Evolutionary conservation across 2,329 filamentous ascomycete genomes (phyloP), one percentile per base, ranked within the genome.

Genomic region (Eutypa lata): DNA sequence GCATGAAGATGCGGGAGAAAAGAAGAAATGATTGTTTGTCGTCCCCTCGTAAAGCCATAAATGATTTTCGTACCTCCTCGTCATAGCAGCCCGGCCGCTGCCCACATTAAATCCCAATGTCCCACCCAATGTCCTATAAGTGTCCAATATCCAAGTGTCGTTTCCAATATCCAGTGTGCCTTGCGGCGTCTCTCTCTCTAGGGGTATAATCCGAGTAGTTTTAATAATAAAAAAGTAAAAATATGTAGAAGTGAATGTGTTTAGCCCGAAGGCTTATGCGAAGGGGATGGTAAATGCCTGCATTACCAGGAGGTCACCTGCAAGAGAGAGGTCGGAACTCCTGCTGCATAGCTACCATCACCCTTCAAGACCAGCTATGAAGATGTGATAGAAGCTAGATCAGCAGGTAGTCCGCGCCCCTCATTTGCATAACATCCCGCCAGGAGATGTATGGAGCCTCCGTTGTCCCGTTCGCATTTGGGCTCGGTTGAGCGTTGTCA

Each of bases 371-470:
- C 72, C 72, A 62, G 72, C 71, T 69, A 55, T 68, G 54, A 61
- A 61, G 59, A 50, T 48, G 50, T 51, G 55, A 52, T 53, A 19
- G 49, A 47, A 53, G 57, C 76, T 75, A 96, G 74, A 97, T 92
- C 71, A 97, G 83, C 71, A 97, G 80, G 76, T 91, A 94, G 70
- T 96, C 90, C 92, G 91, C 96, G 63, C 85, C 85, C 76, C 93
- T 94, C 75, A 87, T 84, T 74, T 84, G 84, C 91, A 97, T 96
- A 68, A 93, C 84, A 74, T 96, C 90, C 76, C 93, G 82, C 93
- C 93, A 97, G 85, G 92, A 91, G 73, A 96, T 83, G 75, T 88
- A 87, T 68, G 84, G 86, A 72, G 74, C 71, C 63, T 70, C 66
- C 59, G 69, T 59, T 57, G 61, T 57, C 53, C 68, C 69, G 56